phyloP scores from a whole-genome alignment of 805 yeast species.

The Kodamaea neixiangensis region DNA sequence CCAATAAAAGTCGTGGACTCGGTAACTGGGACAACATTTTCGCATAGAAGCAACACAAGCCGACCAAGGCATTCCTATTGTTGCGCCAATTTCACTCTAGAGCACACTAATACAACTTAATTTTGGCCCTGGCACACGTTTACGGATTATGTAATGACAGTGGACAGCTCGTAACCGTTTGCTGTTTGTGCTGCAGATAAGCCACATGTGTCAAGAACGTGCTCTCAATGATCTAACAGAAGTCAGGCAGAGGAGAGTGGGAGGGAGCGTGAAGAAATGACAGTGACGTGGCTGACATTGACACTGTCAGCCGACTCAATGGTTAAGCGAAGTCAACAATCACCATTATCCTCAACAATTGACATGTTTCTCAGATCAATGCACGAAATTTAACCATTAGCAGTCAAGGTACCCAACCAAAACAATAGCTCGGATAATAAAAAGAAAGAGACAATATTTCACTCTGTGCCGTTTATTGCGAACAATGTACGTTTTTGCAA shows the following conservation, averaged over 20 bases:
- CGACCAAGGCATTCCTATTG: background rate
- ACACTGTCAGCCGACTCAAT: background rate
- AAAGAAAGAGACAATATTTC: background rate
- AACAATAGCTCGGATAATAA: background rate
- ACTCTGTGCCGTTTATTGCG: background rate
- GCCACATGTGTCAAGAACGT: background rate
- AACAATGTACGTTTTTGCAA: background rate
- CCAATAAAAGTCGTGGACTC: too few relatives aligned
- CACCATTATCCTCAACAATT: background rate
- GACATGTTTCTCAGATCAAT: background rate
- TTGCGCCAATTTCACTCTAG: background rate
- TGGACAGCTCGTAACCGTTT: background rate
- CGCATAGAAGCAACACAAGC: background rate
- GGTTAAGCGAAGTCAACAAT: background rate
- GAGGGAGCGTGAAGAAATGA: too few relatives aligned
- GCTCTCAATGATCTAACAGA: background rate
- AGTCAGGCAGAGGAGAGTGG: too few relatives aligned
- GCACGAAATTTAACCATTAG: background rate
- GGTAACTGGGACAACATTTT: background rate
- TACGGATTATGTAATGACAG: background rate
- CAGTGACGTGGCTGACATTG: too few relatives aligned
- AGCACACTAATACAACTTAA: background rate
- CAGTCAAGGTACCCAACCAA: background rate
- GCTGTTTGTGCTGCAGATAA: background rate
- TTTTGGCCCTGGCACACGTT: background rate